These are phyloP conservation scores for Globisporangium ultimum DNA, from an alignment of 352 stramenopile species.

Conservation along the genomic window DNA sequence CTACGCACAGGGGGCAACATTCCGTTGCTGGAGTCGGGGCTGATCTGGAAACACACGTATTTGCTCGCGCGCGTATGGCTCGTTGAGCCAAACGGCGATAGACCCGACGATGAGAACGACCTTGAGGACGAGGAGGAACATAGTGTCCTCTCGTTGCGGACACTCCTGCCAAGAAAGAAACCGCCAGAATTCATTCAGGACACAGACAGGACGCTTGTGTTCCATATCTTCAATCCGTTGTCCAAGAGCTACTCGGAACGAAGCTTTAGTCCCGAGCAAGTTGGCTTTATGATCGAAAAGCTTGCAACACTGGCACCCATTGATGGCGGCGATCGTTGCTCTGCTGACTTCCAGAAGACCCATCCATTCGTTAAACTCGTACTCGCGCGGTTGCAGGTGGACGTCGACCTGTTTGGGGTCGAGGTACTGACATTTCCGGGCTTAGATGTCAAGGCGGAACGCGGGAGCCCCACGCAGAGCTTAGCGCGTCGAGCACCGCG, in stretches of 20 bases:
- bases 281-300: slow-evolving; percentile 6
- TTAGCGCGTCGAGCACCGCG: too few species aligned
- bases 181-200: slow-evolving; percentile 12
- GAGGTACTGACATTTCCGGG: slow-evolving; percentile 53
- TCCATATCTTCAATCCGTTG: slow-evolving; percentile 14
- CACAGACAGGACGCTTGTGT: background rate
- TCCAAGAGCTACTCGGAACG: slow-evolving; percentile 10
- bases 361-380: slow-evolving; percentile 30
- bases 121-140: background rate
- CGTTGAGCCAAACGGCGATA: slow-evolving; percentile 17
- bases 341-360: slow-evolving; percentile 4
- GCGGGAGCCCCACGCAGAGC: background rate
- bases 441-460: slow-evolving; percentile 21
- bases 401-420: slow-evolving; percentile 51
- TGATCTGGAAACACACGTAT: slow-evolving; percentile 56
- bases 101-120: background rate
- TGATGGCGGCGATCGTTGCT: background rate
- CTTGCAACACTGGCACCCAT: background rate
- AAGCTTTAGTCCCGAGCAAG: slow-evolving; percentile 7
- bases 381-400: slow-evolving; percentile 38
- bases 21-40: slow-evolving; percentile 38
- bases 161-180: background rate
- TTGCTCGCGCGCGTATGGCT: slow-evolving; percentile 34
- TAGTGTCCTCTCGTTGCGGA: too few species aligned
- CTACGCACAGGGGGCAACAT: slow-evolving; percentile 9